These are phyloP conservation scores for Microbotryum intermedium DNA, from an alignment of 1,284 basidiomycete species.

Conservation along the genomic window DNA sequence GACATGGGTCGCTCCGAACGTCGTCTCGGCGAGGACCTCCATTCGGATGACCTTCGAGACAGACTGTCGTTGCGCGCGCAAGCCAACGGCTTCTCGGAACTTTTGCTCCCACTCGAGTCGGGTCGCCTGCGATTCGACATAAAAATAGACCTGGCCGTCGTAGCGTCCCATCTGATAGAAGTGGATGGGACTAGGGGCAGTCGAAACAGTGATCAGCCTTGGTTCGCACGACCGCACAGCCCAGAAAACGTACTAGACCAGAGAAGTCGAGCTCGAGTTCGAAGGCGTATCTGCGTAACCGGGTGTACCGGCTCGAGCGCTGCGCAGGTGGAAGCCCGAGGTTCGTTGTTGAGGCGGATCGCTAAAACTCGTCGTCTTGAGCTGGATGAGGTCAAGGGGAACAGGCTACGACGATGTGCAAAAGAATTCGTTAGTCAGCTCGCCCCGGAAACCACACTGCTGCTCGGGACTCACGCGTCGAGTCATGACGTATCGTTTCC, in stretches of 20 bases:
- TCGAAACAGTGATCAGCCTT: conserved; percentile 46
- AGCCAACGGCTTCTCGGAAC: conserved; percentile 73
- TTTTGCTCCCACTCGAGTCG: conserved; percentile 75
- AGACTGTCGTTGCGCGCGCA: conserved; percentile 79
- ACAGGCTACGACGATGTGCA: conserved; percentile 54
- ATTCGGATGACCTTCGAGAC: conserved; percentile 62
- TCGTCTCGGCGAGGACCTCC: conserved; percentile 36
- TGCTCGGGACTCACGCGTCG: conserved; percentile 52
- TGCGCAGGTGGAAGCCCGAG: conserved; percentile 29
- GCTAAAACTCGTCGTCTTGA: conserved; percentile 69
- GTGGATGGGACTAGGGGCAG: conserved; percentile 66
- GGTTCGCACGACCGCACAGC: background rate
- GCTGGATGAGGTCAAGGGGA: conserved; percentile 61
- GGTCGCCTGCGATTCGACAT: conserved; percentile 56
- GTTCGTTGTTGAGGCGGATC: conserved; percentile 48
- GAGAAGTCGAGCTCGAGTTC: background rate
- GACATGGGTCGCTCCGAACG: conserved; percentile 33
- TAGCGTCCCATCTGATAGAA: conserved; percentile 76
- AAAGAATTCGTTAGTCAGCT: background rate
- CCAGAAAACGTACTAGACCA: background rate
- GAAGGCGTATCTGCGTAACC: background rate
- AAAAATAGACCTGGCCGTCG: conserved; percentile 57
- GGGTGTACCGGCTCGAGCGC: conserved; percentile 1
- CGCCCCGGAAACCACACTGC: too few relatives aligned
- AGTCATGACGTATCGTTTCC: conserved; percentile 59